These are phyloP conservation scores for Linnemannia schmuckeri DNA, from an alignment of 192 early-diverging fungal genomes.

Conservation along the genomic window DNA sequence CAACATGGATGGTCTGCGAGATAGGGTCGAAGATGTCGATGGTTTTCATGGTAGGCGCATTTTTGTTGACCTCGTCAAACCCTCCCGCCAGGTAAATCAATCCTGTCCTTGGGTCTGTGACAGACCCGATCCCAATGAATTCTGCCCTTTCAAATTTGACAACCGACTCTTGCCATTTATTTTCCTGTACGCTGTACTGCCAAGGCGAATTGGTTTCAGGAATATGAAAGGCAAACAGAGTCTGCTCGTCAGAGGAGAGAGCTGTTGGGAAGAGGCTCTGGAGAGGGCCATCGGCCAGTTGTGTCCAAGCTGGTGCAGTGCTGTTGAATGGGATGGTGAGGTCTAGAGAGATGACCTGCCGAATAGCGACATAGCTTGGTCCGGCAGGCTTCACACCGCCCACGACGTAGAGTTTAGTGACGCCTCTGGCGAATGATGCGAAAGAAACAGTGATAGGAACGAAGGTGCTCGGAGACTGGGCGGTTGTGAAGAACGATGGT, in stretches of 20 bases:
- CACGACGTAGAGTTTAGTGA: not conserved
- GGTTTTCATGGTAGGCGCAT: not conserved
- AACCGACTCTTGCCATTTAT: not conserved
- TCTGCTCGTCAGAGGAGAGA: not conserved
- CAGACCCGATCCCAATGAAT: not conserved
- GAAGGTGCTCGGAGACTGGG: not conserved
- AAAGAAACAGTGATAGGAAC: not conserved
- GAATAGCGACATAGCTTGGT: not conserved
- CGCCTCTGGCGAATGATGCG: not conserved
- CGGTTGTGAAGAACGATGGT: not conserved
- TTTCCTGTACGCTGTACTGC: not conserved
- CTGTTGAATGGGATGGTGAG: not conserved
- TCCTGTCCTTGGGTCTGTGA: not conserved
- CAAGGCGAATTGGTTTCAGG: not conserved
- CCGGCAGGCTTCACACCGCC: not conserved
- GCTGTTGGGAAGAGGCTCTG: not conserved
- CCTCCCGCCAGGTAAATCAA: not conserved
- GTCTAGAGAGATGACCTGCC: not conserved
- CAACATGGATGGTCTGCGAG: not conserved
- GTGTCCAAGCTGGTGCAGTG: not conserved
- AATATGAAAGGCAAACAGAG: not conserved
- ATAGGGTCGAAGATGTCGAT: not conserved
- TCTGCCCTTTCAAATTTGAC: not conserved
- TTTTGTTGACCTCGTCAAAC: not conserved
- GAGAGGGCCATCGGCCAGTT: not conserved